Evolutionary conservation across 2,329 filamentous ascomycete genomes (phyloP).

Genomic region (Aphanoascus verrucosus): DNA sequence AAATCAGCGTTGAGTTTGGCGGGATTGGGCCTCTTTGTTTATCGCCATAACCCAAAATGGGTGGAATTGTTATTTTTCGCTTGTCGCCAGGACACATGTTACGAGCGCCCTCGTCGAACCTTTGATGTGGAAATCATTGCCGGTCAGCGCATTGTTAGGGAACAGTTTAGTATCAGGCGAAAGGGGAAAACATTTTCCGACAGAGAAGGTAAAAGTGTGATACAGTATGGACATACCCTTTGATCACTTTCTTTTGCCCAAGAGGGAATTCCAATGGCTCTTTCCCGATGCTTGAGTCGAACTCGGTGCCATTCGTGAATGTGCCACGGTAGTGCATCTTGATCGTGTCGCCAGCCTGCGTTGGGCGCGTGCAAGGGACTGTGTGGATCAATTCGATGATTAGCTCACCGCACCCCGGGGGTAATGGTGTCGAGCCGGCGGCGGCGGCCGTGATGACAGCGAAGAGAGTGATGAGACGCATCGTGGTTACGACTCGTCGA

Average conservation of each 20-base stretch:
- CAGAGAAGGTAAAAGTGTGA: neutral
- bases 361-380: conserved; percentile 67
- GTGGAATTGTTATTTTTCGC: conserved; percentile 76
- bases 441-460: conserved; percentile 31
- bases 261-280: conserved; percentile 67
- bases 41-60: conserved; percentile 70
- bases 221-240: conserved; percentile 50
- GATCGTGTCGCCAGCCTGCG: conserved; percentile 63
- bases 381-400: conserved; percentile 65
- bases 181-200: neutral
- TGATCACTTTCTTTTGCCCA: conserved; percentile 73
- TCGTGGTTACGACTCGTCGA: neutral
- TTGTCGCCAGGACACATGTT: conserved; percentile 96
- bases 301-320: conserved; percentile 62
- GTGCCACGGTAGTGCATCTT: conserved; percentile 83
- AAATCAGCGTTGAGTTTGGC: conserved; percentile 68
- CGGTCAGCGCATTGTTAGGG: neutral
- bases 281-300: conserved; percentile 72
- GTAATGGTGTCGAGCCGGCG: conserved; percentile 33
- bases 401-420: conserved; percentile 41
- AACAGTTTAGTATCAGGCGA: neutral
- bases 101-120: conserved; percentile 79
- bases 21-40: conserved; percentile 74
- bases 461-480: conserved; percentile 28
- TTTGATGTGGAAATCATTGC: conserved; percentile 28